Conservation (phyloP, 352 stramenopile species). For the Phytophthora pistaciae region DNA sequence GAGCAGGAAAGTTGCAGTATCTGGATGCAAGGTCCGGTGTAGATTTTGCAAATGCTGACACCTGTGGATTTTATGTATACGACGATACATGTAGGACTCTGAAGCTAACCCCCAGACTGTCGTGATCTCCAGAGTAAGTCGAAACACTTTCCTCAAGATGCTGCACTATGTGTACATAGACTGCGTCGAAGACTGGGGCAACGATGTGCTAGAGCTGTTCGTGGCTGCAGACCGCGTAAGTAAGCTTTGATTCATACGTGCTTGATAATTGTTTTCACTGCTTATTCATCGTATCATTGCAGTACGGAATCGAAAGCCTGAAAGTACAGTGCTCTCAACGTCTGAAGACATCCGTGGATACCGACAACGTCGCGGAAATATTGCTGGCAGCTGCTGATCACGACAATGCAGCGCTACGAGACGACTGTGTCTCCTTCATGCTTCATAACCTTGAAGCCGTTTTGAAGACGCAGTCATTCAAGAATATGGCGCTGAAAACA, state of each 20-base stretch:
- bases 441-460: neutral
- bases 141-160: neutral
- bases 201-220: neutral
- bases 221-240: neutral
- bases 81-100: neutral
- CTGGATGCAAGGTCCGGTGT: neutral
- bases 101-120: neutral
- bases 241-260: neutral
- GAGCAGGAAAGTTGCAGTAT: neutral
- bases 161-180: neutral
- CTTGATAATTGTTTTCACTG: too few relatives aligned
- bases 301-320: neutral
- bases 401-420: neutral
- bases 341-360: neutral
- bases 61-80: neutral
- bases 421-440: neutral
- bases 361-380: neutral
- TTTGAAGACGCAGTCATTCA: neutral
- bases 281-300: neutral
- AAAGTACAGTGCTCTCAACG: neutral
- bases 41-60: neutral
- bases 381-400: neutral
- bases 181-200: neutral
- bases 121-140: neutral
- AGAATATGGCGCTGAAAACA: neutral